phyloP scores from a whole-genome alignment of 345 rosid genomes.

The Populus davidiana region DNA sequence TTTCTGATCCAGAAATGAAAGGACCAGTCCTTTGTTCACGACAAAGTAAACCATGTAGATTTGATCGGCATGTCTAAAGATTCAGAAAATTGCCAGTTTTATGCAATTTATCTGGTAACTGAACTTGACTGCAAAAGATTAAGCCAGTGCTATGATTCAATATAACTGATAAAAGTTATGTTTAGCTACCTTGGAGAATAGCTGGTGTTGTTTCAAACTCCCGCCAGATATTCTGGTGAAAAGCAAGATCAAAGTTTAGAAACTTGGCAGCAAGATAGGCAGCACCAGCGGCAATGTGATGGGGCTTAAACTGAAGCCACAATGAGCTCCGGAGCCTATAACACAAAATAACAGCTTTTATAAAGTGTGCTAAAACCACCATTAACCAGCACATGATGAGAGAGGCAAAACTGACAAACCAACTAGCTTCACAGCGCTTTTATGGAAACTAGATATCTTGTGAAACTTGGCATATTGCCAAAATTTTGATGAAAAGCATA shows the following conservation, averaged over 20 bases:
- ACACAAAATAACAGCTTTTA: conserved; percentile 17
- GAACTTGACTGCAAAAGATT: background rate
- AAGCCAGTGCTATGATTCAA: background rate
- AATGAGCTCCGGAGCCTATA: conserved; percentile 78
- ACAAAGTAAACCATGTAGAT: background rate
- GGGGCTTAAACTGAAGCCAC: conserved; percentile 82
- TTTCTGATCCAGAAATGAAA: background rate
- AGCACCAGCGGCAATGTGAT: conserved; percentile 83
- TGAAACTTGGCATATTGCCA: conserved; percentile 29
- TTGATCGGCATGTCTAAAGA: background rate
- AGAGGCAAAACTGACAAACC: conserved; percentile 24
- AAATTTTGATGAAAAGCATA: conserved; percentile 14
- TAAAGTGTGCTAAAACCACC: background rate
- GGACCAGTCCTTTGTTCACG: background rate
- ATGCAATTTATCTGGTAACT: background rate
- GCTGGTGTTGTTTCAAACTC: conserved; percentile 66
- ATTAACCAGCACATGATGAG: conserved; percentile 1
- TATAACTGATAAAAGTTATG: background rate
- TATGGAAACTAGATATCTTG: conserved; percentile 21
- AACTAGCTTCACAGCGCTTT: conserved; percentile 13
- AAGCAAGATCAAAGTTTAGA: conserved; percentile 51
- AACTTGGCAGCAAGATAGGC: conserved; percentile 68
- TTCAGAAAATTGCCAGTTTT: background rate
- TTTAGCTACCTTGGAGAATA: conserved; percentile 55
- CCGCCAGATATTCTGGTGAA: conserved; percentile 56